Percentiles rank a stretch among this genome's conserved stretches.
Evolutionary conservation across 495 filamentous ascomycete genomes (phyloP).

Genomic region (Hypoxylon fragiforme): DNA sequence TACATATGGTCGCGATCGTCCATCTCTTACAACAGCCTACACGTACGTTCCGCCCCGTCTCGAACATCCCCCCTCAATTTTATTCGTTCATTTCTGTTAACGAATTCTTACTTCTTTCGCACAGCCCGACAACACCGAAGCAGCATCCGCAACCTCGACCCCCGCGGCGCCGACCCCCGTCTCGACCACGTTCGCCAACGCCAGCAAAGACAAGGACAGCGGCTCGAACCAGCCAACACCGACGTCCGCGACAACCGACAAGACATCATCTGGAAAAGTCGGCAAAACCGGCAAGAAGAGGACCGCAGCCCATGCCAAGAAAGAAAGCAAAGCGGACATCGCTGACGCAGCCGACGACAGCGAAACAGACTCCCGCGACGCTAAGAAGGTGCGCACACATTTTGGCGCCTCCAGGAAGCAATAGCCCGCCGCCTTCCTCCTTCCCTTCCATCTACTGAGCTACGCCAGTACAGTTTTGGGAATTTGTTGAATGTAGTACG

Average conservation of each 20-base stretch:
- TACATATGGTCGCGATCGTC: conserved; percentile 64
- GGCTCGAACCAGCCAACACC: conserved; percentile 51
- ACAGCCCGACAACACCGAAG: conserved; percentile 47
- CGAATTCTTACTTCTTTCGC: no score
- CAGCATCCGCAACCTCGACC: conserved; percentile 41
- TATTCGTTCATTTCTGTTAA: not conserved
- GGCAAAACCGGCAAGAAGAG: conserved; percentile 33
- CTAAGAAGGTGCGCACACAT: conserved; percentile 56
- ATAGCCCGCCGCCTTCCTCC: conserved; percentile 3
- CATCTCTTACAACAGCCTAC: conserved; percentile 55
- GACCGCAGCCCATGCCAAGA: conserved; percentile 47
- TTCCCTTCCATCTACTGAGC: no score
- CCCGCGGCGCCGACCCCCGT: conserved; percentile 54
- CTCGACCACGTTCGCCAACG: conserved; percentile 47
- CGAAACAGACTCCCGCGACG: conserved; percentile 51
- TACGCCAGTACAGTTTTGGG: no score
- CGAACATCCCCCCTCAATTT: not conserved
- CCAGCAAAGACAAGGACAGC: conserved; percentile 33
- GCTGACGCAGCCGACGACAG: conserved; percentile 50
- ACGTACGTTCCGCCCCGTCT: conserved; percentile 37
- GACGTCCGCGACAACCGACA: conserved; percentile 42
- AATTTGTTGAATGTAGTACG: no score
- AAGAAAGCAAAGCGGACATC: conserved; percentile 6
- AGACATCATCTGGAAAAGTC: conserved; percentile 32
- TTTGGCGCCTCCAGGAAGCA: conserved; percentile 56